These are phyloP conservation scores for Westerdykella aurantiaca DNA, from an alignment of 2,329 filamentous ascomycete genomes.

Conservation along the genomic window DNA sequence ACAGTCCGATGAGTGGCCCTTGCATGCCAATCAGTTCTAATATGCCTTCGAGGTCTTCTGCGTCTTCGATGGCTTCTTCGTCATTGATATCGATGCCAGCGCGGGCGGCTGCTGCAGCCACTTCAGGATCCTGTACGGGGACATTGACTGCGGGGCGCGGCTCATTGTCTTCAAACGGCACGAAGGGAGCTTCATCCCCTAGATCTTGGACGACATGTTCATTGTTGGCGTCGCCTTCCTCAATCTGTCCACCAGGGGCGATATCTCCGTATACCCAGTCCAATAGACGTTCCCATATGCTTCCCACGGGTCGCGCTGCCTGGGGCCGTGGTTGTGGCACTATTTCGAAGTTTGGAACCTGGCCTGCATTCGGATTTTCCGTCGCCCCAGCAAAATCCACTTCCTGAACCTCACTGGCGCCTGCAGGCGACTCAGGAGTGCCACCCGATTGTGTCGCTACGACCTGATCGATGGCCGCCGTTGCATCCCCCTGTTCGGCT, in stretches of 20 bases:
- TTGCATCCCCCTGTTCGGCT: not conserved
- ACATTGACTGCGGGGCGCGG: constrained; percentile 20
- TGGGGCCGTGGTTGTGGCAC: constrained; percentile 8
- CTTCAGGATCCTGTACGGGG: constrained; percentile 49
- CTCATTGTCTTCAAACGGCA: constrained; percentile 46
- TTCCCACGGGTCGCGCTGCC: constrained; percentile 9
- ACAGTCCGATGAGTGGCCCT: constrained; percentile 78
- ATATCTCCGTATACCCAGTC: constrained; percentile 49
- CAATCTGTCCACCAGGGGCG: constrained; percentile 19
- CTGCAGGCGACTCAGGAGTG: not conserved
- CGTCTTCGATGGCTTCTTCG: constrained; percentile 68
- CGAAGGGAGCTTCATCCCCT: constrained; percentile 56
- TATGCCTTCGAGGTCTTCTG: constrained; percentile 92
- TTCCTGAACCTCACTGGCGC: not conserved
- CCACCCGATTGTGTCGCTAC: not conserved
- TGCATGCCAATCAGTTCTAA: constrained; percentile 96
- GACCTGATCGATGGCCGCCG: not conserved
- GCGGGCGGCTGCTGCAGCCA: constrained; percentile 58
- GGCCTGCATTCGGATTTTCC: not conserved
- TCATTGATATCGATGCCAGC: constrained; percentile 64
- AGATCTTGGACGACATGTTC: constrained; percentile 57
- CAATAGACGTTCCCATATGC: constrained; percentile 28
- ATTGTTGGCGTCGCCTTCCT: constrained; percentile 42
- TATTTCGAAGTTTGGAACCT: constrained; percentile 2
- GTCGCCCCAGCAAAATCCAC: not conserved